Conservation (phyloP, 192 early-diverging fungal species). For the Rhizoclosmatium globosum region DNA sequence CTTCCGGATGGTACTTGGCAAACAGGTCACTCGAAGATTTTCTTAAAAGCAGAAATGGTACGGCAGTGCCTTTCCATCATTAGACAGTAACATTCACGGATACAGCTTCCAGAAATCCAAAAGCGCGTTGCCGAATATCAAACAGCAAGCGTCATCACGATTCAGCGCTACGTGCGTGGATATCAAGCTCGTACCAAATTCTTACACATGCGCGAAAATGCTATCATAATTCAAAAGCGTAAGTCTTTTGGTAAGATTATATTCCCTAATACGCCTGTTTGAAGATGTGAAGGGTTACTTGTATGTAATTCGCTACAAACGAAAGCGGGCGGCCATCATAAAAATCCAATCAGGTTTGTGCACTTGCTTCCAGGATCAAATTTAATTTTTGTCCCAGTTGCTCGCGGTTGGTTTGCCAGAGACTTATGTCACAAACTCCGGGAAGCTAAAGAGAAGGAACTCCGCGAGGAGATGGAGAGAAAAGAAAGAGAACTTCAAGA, state of each 20-base stretch:
- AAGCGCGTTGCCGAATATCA: slow-evolving; percentile 41
- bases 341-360: slow-evolving; percentile 61
- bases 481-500: slow-evolving; percentile 21
- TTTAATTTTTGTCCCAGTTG: slow-evolving; percentile 35
- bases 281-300: slow-evolving; percentile 52
- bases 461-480: slow-evolving; percentile 21
- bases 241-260: slow-evolving; percentile 4
- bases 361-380: neutral
- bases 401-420: slow-evolving; percentile 61
- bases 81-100: too few species aligned
- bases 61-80: neutral
- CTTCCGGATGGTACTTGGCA: slow-evolving; percentile 51
- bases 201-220: slow-evolving; percentile 40
- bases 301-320: slow-evolving; percentile 49
- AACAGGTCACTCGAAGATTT: slow-evolving; percentile 59
- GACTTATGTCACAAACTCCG: slow-evolving; percentile 43
- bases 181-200: slow-evolving; percentile 53
- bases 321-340: slow-evolving; percentile 42
- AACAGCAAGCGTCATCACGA: slow-evolving; percentile 49
- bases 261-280: slow-evolving; percentile 1
- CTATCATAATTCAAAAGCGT: slow-evolving; percentile 52
- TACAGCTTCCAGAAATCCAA: slow-evolving; percentile 45
- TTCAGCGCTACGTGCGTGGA: slow-evolving; percentile 54
- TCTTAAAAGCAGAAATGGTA: slow-evolving; percentile 54
- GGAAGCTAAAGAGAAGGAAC: slow-evolving; percentile 28